Evolutionary conservation across 306 rosid genomes (phyloP).

Genomic region (Benincasa hispida): DNA sequence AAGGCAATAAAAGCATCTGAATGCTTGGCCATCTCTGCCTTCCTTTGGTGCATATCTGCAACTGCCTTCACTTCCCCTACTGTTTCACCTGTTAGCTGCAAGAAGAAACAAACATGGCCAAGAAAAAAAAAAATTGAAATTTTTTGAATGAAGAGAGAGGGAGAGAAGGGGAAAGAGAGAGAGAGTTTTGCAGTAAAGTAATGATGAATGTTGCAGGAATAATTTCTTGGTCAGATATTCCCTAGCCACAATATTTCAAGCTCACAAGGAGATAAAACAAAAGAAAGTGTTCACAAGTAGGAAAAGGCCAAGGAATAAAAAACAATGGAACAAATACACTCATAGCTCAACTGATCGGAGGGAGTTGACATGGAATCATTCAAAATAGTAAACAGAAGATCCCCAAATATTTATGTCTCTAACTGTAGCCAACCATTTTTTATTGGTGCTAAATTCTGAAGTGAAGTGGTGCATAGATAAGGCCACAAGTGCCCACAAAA

Average conservation of each 20-base stretch:
- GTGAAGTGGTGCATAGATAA: neutral
- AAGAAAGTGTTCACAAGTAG: slow-evolving; percentile 1
- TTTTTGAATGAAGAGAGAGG: neutral
- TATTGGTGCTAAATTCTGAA: neutral
- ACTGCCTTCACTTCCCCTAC: slow-evolving; percentile 98
- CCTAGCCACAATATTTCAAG: slow-evolving; percentile 5
- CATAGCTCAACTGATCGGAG: neutral
- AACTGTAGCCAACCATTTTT: slow-evolving; percentile 9
- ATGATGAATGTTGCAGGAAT: slow-evolving; percentile 6
- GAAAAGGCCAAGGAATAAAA: slow-evolving; percentile 10
- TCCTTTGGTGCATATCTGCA: slow-evolving; percentile 98
- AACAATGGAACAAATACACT: slow-evolving; percentile 5
- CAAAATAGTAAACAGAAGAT: slow-evolving; percentile 2
- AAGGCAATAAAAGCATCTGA: slow-evolving; percentile 98
- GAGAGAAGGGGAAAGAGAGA: neutral
- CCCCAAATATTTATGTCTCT: neutral
- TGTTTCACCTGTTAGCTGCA: slow-evolving; percentile 92
- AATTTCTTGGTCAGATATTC: slow-evolving; percentile 7
- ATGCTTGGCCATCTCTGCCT: slow-evolving; percentile 92
- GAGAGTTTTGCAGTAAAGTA: slow-evolving; percentile 10
- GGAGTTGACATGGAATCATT: neutral
- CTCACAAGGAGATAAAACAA: neutral
- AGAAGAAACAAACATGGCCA: neutral
- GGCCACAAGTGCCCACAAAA: neutral
- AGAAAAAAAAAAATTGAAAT: neutral